Conservation (phyloP, 2,329 filamentous ascomycete species). For the Aspergillus puulaauensis region DNA sequence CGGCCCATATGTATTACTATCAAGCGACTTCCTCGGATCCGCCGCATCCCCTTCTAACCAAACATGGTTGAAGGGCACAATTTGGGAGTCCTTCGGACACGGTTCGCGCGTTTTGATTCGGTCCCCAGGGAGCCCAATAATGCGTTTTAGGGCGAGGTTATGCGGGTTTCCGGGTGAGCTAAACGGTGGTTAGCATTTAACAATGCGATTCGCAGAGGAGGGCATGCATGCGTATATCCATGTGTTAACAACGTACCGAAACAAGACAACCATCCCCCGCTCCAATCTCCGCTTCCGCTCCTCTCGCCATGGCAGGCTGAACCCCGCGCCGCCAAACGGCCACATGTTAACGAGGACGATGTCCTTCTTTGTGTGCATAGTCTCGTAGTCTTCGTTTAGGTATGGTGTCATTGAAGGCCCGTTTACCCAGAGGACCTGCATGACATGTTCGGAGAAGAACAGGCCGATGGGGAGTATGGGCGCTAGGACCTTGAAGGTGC, state of each 20-base stretch:
- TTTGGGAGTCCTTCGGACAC: slow-evolving; percentile 53
- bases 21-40: slow-evolving; percentile 65
- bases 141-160: slow-evolving; percentile 72
- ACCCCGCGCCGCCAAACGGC: slow-evolving; percentile 50
- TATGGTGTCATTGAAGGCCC: slow-evolving; percentile 73
- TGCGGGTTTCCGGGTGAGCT: slow-evolving; percentile 73
- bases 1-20: slow-evolving; percentile 90
- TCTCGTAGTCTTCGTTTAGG: slow-evolving; percentile 65
- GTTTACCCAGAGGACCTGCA: slow-evolving; percentile 43
- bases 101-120: slow-evolving; percentile 65
- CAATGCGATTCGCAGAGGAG: not conserved
- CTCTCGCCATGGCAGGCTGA: slow-evolving; percentile 43
- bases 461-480: slow-evolving; percentile 39
- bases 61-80: slow-evolving; percentile 78
- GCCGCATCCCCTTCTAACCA: slow-evolving; percentile 91
- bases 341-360: slow-evolving; percentile 45
- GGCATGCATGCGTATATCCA: not conserved
- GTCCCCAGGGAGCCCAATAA: slow-evolving; percentile 80
- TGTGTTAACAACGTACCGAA: slow-evolving; percentile 39
- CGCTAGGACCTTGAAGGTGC: slow-evolving; percentile 28
- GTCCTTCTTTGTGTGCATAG: slow-evolving; percentile 39
- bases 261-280: slow-evolving; percentile 73
- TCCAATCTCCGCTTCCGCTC: slow-evolving; percentile 55
- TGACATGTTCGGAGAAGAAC: slow-evolving; percentile 42
- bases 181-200: not conserved